Evolutionary conservation across 2,329 filamentous ascomycete genomes (phyloP).

Genomic region (Neopestalotiopsis sp.): DNA sequence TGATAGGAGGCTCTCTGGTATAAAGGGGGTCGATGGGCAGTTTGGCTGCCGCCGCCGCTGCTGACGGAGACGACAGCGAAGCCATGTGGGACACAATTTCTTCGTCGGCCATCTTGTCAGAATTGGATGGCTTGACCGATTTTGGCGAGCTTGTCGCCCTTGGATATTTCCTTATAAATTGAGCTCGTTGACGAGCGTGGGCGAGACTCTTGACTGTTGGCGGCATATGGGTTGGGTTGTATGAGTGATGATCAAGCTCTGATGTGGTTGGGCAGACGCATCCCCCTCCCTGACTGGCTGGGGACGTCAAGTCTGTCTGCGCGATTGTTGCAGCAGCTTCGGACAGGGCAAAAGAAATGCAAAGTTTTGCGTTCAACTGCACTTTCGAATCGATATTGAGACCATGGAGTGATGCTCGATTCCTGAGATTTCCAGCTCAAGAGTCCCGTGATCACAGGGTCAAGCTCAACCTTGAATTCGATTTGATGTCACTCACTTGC

Average conservation of each 20-base stretch:
- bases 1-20: slow-evolving; percentile 62
- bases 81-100: slow-evolving; percentile 23
- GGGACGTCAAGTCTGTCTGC: background rate
- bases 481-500: slow-evolving; percentile 5
- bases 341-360: background rate
- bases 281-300: background rate
- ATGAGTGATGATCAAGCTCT: background rate
- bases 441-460: background rate
- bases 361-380: no score
- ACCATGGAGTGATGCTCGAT: background rate
- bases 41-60: slow-evolving; percentile 22
- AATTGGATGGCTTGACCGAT: background rate
- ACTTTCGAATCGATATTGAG: background rate
- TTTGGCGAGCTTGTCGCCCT: slow-evolving; percentile 14
- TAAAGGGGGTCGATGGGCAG: slow-evolving; percentile 49
- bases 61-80: slow-evolving; percentile 16
- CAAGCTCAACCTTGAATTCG: background rate
- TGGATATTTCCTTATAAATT: slow-evolving; percentile 25
- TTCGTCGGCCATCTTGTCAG: slow-evolving; percentile 21
- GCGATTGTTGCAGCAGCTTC: background rate
- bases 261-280: slow-evolving; percentile 10
- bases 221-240: slow-evolving; percentile 1
- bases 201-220: slow-evolving; percentile 13
- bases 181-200: slow-evolving; percentile 20
- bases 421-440: background rate